phyloP scores from a whole-genome alignment of 805 yeast genomes.

The Ogataea saltuana region DNA sequence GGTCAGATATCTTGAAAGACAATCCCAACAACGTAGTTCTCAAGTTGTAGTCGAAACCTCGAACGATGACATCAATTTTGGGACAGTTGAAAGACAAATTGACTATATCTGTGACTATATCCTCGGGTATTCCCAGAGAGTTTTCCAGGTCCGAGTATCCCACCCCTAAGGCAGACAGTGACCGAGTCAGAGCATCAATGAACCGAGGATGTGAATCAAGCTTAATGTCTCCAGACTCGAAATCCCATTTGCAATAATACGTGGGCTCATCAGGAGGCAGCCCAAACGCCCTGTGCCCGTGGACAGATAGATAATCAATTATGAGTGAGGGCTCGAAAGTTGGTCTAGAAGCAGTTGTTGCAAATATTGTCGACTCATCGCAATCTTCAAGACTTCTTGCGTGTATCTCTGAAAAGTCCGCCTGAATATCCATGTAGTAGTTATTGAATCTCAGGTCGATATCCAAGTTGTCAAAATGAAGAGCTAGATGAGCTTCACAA shows the following conservation, averaged over 20 bases:
- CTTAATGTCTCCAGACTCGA: conserved; percentile 59
- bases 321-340: conserved; percentile 43
- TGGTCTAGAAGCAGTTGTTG: conserved; percentile 24
- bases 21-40: conserved; percentile 30
- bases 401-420: conserved; percentile 60
- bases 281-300: conserved; percentile 93
- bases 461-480: conserved; percentile 65
- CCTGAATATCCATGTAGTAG: conserved; percentile 91
- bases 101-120: conserved; percentile 66
- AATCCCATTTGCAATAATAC: conserved; percentile 88
- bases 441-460: conserved; percentile 85
- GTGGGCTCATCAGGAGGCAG: conserved; percentile 87
- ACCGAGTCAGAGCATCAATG: conserved; percentile 42
- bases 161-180: conserved; percentile 52
- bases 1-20: conserved; percentile 57
- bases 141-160: conserved; percentile 79
- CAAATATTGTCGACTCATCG: conserved; percentile 28
- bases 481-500: conserved; percentile 53
- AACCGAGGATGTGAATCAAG: conserved; percentile 53
- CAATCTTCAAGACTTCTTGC: conserved; percentile 35
- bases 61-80: conserved; percentile 44
- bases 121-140: conserved; percentile 56
- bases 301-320: conserved; percentile 63
- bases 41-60: conserved; percentile 32
- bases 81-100: conserved; percentile 59